A percentile compares a stretch with the other conserved stretches of the same genome.
Conservation (phyloP, 305 asterid species). For the Solanum chacoense region DNA sequence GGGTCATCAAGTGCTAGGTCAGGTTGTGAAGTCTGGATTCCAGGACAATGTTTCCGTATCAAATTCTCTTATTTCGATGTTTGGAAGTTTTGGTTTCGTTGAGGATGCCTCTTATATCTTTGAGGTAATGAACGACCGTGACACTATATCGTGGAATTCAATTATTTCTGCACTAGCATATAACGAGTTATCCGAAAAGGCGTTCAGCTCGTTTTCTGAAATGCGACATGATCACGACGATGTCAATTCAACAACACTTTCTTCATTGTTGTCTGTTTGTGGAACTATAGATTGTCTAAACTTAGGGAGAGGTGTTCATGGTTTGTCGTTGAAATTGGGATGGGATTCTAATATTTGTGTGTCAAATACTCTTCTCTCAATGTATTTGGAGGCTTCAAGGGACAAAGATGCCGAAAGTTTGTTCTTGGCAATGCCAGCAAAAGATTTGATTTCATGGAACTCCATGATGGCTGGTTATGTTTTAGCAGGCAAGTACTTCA, state of each 20-base stretch:
- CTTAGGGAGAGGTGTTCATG: constrained; percentile 72
- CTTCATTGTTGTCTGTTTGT: constrained; percentile 45
- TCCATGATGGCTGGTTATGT: constrained; percentile 78
- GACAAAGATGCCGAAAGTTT: constrained; percentile 43
- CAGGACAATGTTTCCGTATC: constrained; percentile 54
- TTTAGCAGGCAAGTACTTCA: constrained; percentile 34
- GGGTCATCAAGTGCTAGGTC: constrained; percentile 70
- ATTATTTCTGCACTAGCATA: constrained; percentile 52
- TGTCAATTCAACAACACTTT: constrained; percentile 53
- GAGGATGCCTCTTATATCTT: constrained; percentile 44
- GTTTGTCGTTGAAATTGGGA: constrained; percentile 62
- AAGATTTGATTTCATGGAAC: constrained; percentile 77
- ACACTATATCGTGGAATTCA: constrained; percentile 83
- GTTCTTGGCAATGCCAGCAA: constrained; percentile 41
- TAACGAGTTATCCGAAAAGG: constrained; percentile 33
- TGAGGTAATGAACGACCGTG: constrained; percentile 39
- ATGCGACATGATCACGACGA: constrained; percentile 56
- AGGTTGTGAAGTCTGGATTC: constrained; percentile 59
- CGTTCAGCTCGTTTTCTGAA: constrained; percentile 37
- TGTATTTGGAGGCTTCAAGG: constrained; percentile 55
- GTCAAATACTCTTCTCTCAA: constrained; percentile 60
- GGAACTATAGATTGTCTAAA: constrained; percentile 37
- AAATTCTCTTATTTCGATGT: constrained; percentile 59
- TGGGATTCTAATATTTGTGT: constrained; percentile 42
- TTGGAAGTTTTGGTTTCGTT: constrained; percentile 39